Conservation (phyloP, 768 basidiomycete species). For the Glaciozyma antarctica region DNA sequence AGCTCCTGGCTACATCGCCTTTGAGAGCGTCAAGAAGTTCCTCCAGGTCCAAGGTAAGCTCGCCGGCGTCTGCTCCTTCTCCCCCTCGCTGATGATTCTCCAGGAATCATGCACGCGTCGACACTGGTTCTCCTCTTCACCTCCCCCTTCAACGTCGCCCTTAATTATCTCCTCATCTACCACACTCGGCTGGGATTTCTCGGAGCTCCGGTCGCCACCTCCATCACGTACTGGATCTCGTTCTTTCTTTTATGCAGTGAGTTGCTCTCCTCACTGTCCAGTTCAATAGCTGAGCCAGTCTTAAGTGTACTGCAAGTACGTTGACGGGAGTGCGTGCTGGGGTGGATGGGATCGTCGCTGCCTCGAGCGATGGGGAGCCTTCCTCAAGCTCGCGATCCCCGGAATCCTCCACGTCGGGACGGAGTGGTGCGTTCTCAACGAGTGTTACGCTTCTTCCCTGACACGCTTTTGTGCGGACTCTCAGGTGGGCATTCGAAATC, state of each 20-base stretch:
- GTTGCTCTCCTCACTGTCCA: slow-evolving; percentile 37
- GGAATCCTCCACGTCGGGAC: slow-evolving; percentile 71
- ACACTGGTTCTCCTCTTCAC: slow-evolving; percentile 56
- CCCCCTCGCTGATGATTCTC: not conserved
- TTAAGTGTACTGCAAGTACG: slow-evolving; percentile 53
- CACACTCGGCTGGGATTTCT: slow-evolving; percentile 54
- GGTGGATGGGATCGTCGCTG: slow-evolving; percentile 40
- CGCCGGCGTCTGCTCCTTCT: slow-evolving; percentile 34
- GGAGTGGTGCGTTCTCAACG: slow-evolving; percentile 60
- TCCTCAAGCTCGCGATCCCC: slow-evolving; percentile 61
- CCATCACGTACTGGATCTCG: slow-evolving; percentile 60
- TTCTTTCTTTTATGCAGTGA: slow-evolving; percentile 47
- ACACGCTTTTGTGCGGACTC: too few species aligned
- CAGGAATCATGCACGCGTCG: slow-evolving; percentile 66
- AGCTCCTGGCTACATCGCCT: slow-evolving; percentile 64
- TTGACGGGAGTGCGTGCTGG: slow-evolving; percentile 48
- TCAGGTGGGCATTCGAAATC: slow-evolving; percentile 71
- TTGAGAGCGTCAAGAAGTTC: slow-evolving; percentile 69
- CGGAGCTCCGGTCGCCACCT: slow-evolving; percentile 59
- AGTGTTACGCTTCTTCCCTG: too few species aligned
- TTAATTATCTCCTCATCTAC: slow-evolving; percentile 58
- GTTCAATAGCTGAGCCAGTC: slow-evolving; percentile 42
- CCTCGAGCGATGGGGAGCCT: slow-evolving; percentile 34
- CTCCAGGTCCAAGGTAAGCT: slow-evolving; percentile 59
- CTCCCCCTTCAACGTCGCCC: slow-evolving; percentile 55